phyloP scores from a whole-genome alignment of 345 rosid genomes.

The Brassica carinata region DNA sequence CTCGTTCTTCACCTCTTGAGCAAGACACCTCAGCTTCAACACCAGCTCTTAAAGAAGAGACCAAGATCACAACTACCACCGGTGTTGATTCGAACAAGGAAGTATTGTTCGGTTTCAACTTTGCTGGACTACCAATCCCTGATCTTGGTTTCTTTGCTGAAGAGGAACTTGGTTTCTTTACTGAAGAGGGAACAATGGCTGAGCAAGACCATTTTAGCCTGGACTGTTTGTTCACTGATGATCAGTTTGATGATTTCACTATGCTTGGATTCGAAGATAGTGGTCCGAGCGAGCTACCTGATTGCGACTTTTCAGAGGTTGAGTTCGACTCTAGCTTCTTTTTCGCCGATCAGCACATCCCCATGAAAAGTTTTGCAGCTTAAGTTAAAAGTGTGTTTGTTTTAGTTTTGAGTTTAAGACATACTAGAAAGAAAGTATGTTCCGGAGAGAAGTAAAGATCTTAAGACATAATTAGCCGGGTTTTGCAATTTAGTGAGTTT shows the following conservation, averaged over 20 bases:
- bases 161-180: conserved; percentile 51
- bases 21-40: conserved; percentile 48
- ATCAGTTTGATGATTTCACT: conserved; percentile 51
- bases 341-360: conserved; percentile 54
- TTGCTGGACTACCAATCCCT: conserved; percentile 49
- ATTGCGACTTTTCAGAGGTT: conserved; percentile 54
- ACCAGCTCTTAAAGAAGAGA: conserved; percentile 16
- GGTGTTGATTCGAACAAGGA: conserved; percentile 24
- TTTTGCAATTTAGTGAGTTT: conserved; percentile 23
- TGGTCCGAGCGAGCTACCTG: conserved; percentile 68
- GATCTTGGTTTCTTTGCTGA: conserved; percentile 49
- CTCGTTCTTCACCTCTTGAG: conserved; percentile 60
- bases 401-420: neutral
- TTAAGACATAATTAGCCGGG: conserved; percentile 33
- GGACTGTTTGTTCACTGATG: conserved; percentile 49
- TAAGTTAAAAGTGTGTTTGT: conserved; percentile 34
- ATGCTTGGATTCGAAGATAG: conserved; percentile 51
- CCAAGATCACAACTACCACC: neutral
- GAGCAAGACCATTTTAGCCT: conserved; percentile 27
- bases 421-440: conserved; percentile 25
- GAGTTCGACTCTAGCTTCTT: conserved; percentile 56
- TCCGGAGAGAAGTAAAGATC: conserved; percentile 35
- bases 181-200: conserved; percentile 40
- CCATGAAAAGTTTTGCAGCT: conserved; percentile 81
- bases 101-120: conserved; percentile 28